Evolutionary conservation across 192 early-diverging fungal genomes (phyloP).

Genomic region (Chytriomyces sp.): DNA sequence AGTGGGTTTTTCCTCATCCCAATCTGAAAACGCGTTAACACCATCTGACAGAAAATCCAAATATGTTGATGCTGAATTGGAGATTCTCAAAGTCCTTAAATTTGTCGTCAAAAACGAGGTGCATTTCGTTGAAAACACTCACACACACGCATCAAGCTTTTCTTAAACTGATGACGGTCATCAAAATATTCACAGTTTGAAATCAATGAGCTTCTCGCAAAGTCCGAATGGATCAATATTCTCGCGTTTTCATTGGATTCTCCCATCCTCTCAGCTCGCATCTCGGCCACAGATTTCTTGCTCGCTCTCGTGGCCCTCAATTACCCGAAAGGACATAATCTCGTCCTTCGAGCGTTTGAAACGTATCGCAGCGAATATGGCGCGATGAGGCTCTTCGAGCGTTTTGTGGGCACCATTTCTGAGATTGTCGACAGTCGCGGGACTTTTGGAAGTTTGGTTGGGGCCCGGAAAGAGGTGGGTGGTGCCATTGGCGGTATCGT

Average conservation of each 20-base stretch:
- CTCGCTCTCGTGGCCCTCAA: constrained; percentile 49
- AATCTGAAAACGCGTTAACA: background rate
- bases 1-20: background rate
- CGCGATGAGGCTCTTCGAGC: constrained; percentile 37
- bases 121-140: constrained; percentile 15
- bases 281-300: constrained; percentile 49
- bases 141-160: background rate
- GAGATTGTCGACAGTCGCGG: constrained; percentile 45
- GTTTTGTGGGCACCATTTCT: constrained; percentile 34
- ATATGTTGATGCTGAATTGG: constrained; percentile 51
- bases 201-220: constrained; percentile 45
- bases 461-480: constrained; percentile 22
- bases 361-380: constrained; percentile 31
- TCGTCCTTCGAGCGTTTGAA: constrained; percentile 51
- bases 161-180: background rate
- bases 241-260: constrained; percentile 53
- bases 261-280: constrained; percentile 42
- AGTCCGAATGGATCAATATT: constrained; percentile 44
- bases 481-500: constrained; percentile 25
- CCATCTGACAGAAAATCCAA: constrained; percentile 42
- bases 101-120: constrained; percentile 50
- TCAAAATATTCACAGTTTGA: constrained; percentile 30
- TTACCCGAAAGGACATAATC: constrained; percentile 51
- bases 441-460: constrained; percentile 50
- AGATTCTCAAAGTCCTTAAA: constrained; percentile 51